Base-by-base conservation (phyloP, 2,329 filamentous ascomycete species). In the Aureobasidium mangrovei region DNA sequence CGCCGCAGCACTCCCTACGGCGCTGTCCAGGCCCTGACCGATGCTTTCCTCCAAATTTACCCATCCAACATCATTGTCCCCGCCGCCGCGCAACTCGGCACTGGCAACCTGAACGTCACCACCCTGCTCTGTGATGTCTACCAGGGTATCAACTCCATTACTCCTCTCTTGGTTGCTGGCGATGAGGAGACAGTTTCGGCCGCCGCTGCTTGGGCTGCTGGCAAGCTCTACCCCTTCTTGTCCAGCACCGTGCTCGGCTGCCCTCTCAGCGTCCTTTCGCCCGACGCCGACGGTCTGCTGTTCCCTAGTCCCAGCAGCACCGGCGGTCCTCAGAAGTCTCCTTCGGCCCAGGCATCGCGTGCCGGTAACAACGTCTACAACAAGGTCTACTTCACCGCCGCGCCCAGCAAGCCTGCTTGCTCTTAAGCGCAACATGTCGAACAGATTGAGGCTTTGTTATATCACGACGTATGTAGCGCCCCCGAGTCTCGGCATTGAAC, bases 321-420 rank as follows among this genome's bases (percentile, higher is more conserved):
- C 1, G 67, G 68, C 48, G 67, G 68, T 0, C 68, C 67, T 24
- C 44, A 62, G 6, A 63, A 60, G 9, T 59, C 61, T 27, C 64
- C 65, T 26, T 60, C 60, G 12, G 57, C 53, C 26, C 60, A 60
- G 26, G 57, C 59, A 24, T 41, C 57, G 9, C 66, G 65, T 36
- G 63, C 63, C 28, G 66, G 68, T 4, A 63, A 69, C 56, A 69
- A 70, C 48, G 64, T 67, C 1, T 70, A 69, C 57, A 61, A 65
- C 59, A 66, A 68, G 59, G 60, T 63, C 4, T 70, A 70, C 58
- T 68, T 68, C 55, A 51, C 40, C 3, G 49, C 52, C 7, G 60
- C 63, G 6, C 68, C 66, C 4, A 54, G 35, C 29, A 29, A 12
- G 6, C 52, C 52, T n/a, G n/a, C 18, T 4, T 54, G 52, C 40